Evolutionary conservation across 805 yeast species (phyloP).

Genomic region (Kodamaea nitidulidarum): DNA sequence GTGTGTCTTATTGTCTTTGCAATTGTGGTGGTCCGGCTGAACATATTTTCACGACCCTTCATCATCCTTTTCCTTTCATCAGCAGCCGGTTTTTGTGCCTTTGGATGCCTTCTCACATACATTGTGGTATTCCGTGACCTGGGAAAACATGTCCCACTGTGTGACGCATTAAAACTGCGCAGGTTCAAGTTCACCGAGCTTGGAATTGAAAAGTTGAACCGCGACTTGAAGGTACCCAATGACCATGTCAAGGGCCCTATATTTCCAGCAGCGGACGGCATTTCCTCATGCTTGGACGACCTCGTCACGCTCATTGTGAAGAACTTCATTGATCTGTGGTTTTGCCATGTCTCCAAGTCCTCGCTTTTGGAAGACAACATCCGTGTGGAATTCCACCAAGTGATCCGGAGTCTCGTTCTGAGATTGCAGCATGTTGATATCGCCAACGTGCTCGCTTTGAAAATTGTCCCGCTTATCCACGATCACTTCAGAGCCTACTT

Average conservation of each 20-base stretch:
- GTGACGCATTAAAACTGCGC: slow-evolving; percentile 1
- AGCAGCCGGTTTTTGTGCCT: slow-evolving; percentile 1
- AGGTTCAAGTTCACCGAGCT: slow-evolving; percentile 9
- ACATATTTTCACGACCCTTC: not conserved
- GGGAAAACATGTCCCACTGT: not conserved
- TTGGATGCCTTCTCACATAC: not conserved
- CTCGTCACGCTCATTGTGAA: slow-evolving; percentile 45
- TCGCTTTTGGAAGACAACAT: slow-evolving; percentile 36
- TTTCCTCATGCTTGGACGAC: slow-evolving; percentile 51
- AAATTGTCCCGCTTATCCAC: slow-evolving; percentile 60
- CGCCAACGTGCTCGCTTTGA: slow-evolving; percentile 53
- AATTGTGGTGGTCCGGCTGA: not conserved
- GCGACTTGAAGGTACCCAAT: not conserved
- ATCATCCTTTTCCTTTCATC: slow-evolving; percentile 2
- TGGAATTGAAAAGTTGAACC: slow-evolving; percentile 11
- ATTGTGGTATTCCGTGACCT: slow-evolving; percentile 2
- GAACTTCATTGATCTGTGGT: slow-evolving; percentile 61
- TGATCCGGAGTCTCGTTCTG: slow-evolving; percentile 38
- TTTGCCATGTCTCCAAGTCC: slow-evolving; percentile 36
- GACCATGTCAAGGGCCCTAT: slow-evolving; percentile 18
- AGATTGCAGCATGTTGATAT: slow-evolving; percentile 47
- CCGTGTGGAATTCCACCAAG: slow-evolving; percentile 39
- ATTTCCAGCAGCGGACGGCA: slow-evolving; percentile 46
- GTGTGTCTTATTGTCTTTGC: not conserved
- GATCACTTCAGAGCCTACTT: slow-evolving; percentile 56